Conservation (phyloP, 1,284 basidiomycete species). For the Moesziomyces antarcticus region DNA sequence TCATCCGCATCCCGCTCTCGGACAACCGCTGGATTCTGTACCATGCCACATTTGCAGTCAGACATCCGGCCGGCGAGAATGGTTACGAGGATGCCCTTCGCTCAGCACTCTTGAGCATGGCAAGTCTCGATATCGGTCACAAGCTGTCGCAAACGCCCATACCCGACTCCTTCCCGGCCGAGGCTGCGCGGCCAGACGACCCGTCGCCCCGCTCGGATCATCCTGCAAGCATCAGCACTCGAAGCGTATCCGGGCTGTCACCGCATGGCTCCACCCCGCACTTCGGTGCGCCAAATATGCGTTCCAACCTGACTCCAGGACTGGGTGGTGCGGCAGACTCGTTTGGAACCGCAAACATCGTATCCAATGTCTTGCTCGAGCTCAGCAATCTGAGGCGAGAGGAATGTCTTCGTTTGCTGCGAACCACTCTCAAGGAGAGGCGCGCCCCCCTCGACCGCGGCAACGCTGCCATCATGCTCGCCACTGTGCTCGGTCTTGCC, state of each 20-base stretch:
- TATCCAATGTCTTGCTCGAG: conserved; percentile 42
- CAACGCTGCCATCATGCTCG: conserved; percentile 44
- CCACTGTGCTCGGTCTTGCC: conserved; percentile 38
- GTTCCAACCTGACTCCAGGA: background rate
- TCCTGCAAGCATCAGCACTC: background rate
- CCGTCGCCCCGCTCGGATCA: conserved; percentile 9
- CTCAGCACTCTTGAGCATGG: conserved; percentile 39
- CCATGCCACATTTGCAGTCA: conserved; percentile 37
- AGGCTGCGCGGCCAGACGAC: conserved; percentile 5
- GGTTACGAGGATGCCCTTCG: conserved; percentile 44
- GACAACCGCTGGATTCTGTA: conserved; percentile 45
- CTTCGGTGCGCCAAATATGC: background rate
- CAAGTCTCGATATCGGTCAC: conserved; percentile 42
- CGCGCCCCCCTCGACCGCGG: conserved; percentile 26
- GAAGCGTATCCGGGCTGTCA: conserved; percentile 2
- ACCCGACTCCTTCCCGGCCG: conserved; percentile 25
- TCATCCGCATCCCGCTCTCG: conserved; percentile 27
- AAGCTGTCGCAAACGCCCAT: conserved; percentile 37
- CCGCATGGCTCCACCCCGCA: background rate
- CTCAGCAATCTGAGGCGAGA: conserved; percentile 40
- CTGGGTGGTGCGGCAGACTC: conserved; percentile 9
- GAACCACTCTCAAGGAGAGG: conserved; percentile 34
- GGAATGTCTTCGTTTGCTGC: conserved; percentile 28
- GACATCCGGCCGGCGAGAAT: conserved; percentile 29
- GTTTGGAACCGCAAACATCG: conserved; percentile 9